Percentiles rank a stretch among this genome's conserved stretches.
phyloP scores from a whole-genome alignment of 352 stramenopile species.

The Lagenidium giganteum region DNA sequence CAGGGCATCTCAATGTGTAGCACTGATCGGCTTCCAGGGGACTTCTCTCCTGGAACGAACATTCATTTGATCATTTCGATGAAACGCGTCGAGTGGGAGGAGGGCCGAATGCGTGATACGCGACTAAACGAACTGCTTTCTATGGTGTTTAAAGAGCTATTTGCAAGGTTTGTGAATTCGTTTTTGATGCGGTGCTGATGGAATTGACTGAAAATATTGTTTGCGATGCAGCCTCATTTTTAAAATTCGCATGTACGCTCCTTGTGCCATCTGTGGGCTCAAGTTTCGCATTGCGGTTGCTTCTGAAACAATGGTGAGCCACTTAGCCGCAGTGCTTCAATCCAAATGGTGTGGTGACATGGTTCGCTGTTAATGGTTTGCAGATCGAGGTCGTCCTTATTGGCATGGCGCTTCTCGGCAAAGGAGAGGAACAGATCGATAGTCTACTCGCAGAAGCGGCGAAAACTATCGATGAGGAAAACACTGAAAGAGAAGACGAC shows the following conservation, averaged over 20 bases:
- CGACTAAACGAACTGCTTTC: constrained; percentile 80
- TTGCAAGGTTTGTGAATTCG: constrained; percentile 49
- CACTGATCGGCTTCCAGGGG: constrained; percentile 70
- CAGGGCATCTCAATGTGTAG: constrained; percentile 85
- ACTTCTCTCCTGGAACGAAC: constrained; percentile 65
- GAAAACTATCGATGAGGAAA: constrained; percentile 31
- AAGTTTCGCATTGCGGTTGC: constrained; percentile 71
- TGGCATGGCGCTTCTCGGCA: constrained; percentile 71
- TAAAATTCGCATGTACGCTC: constrained; percentile 65
- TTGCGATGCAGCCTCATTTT: constrained; percentile 49
- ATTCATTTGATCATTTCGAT: constrained; percentile 84
- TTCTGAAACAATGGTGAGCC: constrained; percentile 73
- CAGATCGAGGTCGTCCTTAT: constrained; percentile 84
- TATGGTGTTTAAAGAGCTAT: constrained; percentile 81
- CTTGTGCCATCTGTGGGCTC: constrained; percentile 77
- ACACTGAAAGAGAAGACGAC: constrained; percentile 15
- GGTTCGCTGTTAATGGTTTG: background rate
- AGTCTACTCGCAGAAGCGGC: constrained; percentile 40
- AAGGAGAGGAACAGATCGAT: constrained; percentile 42
- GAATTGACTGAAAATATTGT: background rate
- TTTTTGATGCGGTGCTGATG: constrained; percentile 1
- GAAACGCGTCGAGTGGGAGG: constrained; percentile 85
- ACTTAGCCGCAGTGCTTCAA: background rate
- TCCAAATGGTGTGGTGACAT: background rate
- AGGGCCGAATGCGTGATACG: constrained; percentile 83